Base-by-base conservation (phyloP, 78 protist genomes). In the Dictyostelium citrinum region DNA sequence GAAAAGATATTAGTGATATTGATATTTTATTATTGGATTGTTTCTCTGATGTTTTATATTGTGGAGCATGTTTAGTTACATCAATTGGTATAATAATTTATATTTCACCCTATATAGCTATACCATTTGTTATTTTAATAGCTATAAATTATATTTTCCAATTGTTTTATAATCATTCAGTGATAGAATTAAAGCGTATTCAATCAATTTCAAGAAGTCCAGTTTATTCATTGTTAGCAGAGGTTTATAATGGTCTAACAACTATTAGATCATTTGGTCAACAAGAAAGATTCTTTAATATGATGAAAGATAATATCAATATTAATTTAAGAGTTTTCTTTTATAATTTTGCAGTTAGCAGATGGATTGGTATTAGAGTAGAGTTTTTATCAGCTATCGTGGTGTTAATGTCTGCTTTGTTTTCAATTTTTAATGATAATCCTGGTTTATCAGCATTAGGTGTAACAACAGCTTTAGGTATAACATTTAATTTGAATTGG, bases 171-270 rank as follows among this genome's bases (percentile, higher is more conserved):
- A 43, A 46, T 43, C 5, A n/a, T 11, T 61, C 97, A 2, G 7
- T 93, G 3, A 39, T 98, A 39, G 99, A 96, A 68, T 60, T 96
- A 29, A 96, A 96, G 92, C 91, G 98, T 17, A 72, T 98, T 49
- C 98, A 97, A 24, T 51, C 97, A 8, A 90, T 96, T n/a, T 5
- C 98, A 11, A 43, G 98, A 20, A 83, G 98, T 14, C 99, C 99
- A 1, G 29, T 98, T 31, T 97, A 37, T 84, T 45, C 98, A 29
- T 27, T 35, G 39, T 94, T 98, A 83, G 17, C 95, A 1, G 98
- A 96, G 31, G 79, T 97, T 12, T 91, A 97, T 46, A 67, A 39
- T 78, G 99, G 99, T 16, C 72, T 97, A 55, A 11, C 96, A 16
- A 94, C 98, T n/a, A 96, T 99, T 60, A 91, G 99, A 29, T 97